Evolutionary conservation across 1,284 basidiomycete species (phyloP).

Genomic region (Cutaneotrichosporon cavernicola): DNA sequence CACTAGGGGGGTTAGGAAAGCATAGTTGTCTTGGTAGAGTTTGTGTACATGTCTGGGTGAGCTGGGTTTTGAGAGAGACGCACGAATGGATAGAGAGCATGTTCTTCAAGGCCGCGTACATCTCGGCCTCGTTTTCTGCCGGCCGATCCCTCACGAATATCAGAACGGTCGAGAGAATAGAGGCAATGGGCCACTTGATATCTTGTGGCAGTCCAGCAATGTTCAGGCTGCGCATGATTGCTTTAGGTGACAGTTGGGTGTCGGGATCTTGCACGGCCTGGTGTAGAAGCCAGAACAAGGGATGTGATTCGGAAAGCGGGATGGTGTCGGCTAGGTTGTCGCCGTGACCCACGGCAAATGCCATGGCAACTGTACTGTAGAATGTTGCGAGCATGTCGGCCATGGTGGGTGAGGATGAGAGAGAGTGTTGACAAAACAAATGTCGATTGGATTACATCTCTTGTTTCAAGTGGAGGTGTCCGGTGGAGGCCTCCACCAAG

Average conservation of each 20-base stretch:
- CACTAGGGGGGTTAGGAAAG: slow-evolving; percentile 37
- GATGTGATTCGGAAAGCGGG: slow-evolving; percentile 31
- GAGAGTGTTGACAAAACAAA: slow-evolving; percentile 6
- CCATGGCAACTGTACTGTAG: slow-evolving; percentile 22
- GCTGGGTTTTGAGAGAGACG: slow-evolving; percentile 11
- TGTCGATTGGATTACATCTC: no score
- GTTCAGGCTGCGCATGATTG: background rate
- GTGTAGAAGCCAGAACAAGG: slow-evolving; percentile 34
- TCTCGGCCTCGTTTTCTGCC: slow-evolving; percentile 10
- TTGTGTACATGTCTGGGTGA: slow-evolving; percentile 37
- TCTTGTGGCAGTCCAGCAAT: slow-evolving; percentile 7
- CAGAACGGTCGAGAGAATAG: slow-evolving; percentile 33
- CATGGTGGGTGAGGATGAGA: slow-evolving; percentile 16
- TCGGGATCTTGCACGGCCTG: slow-evolving; percentile 22
- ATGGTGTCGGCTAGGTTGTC: slow-evolving; percentile 31
- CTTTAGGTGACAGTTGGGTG: background rate
- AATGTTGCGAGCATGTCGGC: slow-evolving; percentile 26
- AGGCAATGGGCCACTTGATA: slow-evolving; percentile 25
- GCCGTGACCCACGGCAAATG: slow-evolving; percentile 22
- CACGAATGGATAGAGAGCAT: slow-evolving; percentile 35
- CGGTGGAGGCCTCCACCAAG: slow-evolving; percentile 7
- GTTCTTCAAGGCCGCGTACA: slow-evolving; percentile 30
- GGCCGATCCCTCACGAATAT: slow-evolving; percentile 25
- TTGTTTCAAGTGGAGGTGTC: background rate
- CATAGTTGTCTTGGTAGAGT: slow-evolving; percentile 31